phyloP scores from a whole-genome alignment of 2,329 filamentous ascomycete species.

The Talaromyces amestolkiae region DNA sequence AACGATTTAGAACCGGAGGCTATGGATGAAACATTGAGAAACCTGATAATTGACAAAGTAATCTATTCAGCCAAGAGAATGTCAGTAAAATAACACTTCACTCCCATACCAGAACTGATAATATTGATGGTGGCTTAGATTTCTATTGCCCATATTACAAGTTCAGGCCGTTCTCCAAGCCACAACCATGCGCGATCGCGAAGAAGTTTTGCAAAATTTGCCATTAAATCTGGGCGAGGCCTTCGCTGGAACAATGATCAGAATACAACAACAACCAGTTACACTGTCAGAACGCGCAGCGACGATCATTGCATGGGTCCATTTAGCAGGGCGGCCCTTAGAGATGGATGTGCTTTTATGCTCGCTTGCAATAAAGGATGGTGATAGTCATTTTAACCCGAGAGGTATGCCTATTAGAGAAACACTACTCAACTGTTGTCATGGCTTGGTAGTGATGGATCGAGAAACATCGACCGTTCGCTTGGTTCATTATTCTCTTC shows the following conservation, averaged over 20 bases:
- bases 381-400: neutral
- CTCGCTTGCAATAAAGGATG: neutral
- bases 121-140: neutral
- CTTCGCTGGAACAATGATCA: constrained; percentile 8
- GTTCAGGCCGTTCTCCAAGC: constrained; percentile 12
- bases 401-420: neutral
- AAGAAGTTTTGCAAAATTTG: constrained; percentile 11
- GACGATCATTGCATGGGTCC: constrained; percentile 10
- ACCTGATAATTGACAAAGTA: constrained; percentile 15
- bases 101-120: constrained; percentile 1
- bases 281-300: neutral
- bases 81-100: constrained; percentile 14
- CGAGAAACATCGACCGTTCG: neutral
- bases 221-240: neutral
- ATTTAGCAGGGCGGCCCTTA: constrained; percentile 3
- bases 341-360: neutral
- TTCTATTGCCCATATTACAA: constrained; percentile 13
- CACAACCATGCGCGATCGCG: constrained; percentile 9
- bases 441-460: neutral
- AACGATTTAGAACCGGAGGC: constrained; percentile 20
- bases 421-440: neutral
- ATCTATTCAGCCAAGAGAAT: constrained; percentile 18
- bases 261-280: constrained; percentile 11
- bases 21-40: constrained; percentile 19
- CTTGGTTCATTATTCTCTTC: neutral